Conservation (phyloP, 306 rosid species). For the Lathyrus sativus region DNA sequence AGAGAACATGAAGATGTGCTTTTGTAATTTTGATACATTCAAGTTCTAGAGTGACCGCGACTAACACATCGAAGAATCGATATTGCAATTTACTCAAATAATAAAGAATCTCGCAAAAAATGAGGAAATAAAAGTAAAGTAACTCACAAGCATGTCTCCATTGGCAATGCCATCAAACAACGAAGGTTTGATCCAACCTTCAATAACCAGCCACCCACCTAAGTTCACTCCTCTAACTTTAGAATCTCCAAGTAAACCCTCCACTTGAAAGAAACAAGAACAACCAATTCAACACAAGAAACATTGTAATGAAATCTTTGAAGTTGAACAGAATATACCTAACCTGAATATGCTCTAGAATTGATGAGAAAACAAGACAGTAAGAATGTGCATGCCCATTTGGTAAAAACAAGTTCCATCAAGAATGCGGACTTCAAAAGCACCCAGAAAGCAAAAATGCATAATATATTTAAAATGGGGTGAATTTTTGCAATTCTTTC, state of each 20-base stretch:
- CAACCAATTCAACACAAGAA: constrained; percentile 28
- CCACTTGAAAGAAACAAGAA: constrained; percentile 50
- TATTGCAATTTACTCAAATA: background rate
- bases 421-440: constrained; percentile 54
- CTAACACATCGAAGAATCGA: background rate
- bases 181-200: constrained; percentile 98
- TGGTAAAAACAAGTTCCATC: constrained; percentile 71
- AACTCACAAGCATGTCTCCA: constrained; percentile 89
- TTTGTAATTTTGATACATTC: too few relatives aligned
- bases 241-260: constrained; percentile 63
- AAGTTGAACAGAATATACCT: constrained; percentile 45
- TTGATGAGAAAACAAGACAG: constrained; percentile 56
- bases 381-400: constrained; percentile 64
- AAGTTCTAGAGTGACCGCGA: background rate
- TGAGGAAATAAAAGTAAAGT: constrained; percentile 27
- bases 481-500: too few relatives aligned
- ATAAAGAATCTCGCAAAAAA: background rate
- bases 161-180: constrained; percentile 91
- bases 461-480: constrained; percentile 45
- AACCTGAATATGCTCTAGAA: constrained; percentile 67
- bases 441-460: constrained; percentile 43
- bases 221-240: constrained; percentile 87
- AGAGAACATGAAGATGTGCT: too few relatives aligned
- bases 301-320: constrained; percentile 16
- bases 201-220: constrained; percentile 94